Base-by-base conservation (phyloP, 257 asterid genomes). In the Petrea volubilis region DNA sequence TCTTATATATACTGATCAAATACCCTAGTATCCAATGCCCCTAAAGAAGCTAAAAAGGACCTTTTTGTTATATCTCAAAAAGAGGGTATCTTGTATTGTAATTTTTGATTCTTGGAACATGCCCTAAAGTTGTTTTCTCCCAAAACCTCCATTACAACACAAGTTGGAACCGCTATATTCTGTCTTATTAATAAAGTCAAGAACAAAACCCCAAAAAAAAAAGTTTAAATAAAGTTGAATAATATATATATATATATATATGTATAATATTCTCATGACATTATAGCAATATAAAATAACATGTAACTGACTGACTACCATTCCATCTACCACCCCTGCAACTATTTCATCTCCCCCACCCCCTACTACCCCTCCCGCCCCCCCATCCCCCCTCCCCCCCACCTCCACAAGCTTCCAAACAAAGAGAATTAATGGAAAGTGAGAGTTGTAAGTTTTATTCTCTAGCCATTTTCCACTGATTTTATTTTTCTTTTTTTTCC, bases 361-460 rank as follows among this genome's bases (percentile, higher is more conserved):
- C n/a, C n/a, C n/a, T n/a, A n/a, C n/a, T n/a, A 74, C 75, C 25
- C 74, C 75, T 77, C 78, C 18, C 67, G 18, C 28, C 50, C 44
- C 8, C 57, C 60, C 70, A 27, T 17, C 31, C 24, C 44, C 6
- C 17, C 63, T 59, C 52, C 75, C 66, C 68, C 59, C 77, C 75
- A 47, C 57, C 66, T 78, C 68, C 86, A 85, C 87, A 87, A 85
- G 64, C 92, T 87, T 86, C 96, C 96, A 92, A 87, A 86, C 82
- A 55, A 85, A 83, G 86, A 84, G 93, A 84, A 91, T 78, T 85
- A 80, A 75, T 80, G 78, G 91, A 88, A 86, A 88, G 90, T 82
- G 93, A 83, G 90, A 86, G 83, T 84, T 82, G 66, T 74, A 81
- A 77, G 79, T 71, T 67, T 80, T 69, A 77, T 81, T 81, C 81